These are phyloP conservation scores for Cornus controversa DNA, from an alignment of 148 eudicot genomes.

Conservation along the genomic window DNA sequence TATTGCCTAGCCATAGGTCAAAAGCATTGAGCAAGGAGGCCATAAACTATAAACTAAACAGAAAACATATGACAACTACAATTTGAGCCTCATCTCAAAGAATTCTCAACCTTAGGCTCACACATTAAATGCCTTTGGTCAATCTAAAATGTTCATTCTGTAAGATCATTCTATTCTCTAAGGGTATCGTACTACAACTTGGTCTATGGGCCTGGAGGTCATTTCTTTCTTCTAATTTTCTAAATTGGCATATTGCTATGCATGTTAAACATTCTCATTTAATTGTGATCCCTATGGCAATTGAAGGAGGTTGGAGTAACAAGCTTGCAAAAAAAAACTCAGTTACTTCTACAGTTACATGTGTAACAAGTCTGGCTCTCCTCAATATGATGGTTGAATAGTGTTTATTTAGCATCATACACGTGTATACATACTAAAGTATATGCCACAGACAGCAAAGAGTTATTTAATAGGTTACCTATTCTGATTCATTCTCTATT, in stretches of 20 bases:
- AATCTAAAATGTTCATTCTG: not conserved
- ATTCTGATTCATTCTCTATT: not conserved
- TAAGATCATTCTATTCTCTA: not conserved
- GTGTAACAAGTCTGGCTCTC: not conserved
- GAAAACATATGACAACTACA: not conserved
- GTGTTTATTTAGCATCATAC: not conserved
- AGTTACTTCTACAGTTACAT: not conserved
- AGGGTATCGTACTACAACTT: not conserved
- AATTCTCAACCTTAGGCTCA: not conserved
- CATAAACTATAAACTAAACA: not conserved
- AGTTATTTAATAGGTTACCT: not conserved
- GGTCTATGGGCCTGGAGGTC: not conserved
- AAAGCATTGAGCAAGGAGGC: constrained; percentile 1
- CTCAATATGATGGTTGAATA: not conserved
- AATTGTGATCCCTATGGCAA: not conserved
- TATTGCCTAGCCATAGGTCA: not conserved
- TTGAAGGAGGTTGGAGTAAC: constrained; percentile 1
- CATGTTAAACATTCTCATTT: not conserved
- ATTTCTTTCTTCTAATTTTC: not conserved
- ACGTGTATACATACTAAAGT: not conserved
- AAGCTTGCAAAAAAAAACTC: not conserved
- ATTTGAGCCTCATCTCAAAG: not conserved
- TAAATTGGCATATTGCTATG: not conserved
- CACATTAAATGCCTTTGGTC: not conserved
- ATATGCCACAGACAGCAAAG: not conserved